Percentiles rank a stretch among this genome's conserved stretches.
These are phyloP conservation scores for Ophiostoma novo-ulmi DNA, from an alignment of 2,329 filamentous ascomycete species.

Conservation along the genomic window DNA sequence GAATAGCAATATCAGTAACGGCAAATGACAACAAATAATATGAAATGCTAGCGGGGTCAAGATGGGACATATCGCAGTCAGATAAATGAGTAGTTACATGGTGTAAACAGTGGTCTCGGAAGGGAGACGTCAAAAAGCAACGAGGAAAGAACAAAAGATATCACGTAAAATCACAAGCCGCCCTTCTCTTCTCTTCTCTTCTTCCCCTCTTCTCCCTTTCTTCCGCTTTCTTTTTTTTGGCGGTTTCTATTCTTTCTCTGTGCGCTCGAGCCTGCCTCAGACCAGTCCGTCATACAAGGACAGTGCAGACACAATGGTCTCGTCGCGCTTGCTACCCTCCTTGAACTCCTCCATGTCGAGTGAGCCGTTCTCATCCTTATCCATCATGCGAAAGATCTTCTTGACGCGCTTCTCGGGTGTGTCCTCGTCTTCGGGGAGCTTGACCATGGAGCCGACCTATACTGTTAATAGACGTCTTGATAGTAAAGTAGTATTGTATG, in stretches of 20 bases:
- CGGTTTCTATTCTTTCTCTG: not conserved
- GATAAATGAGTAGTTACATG: slow-evolving; percentile 11
- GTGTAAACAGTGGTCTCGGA: slow-evolving; percentile 11
- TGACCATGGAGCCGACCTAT: slow-evolving; percentile 97
- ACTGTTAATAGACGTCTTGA: not conserved
- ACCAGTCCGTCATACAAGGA: slow-evolving; percentile 95
- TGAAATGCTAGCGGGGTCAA: not conserved
- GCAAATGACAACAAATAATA: not conserved
- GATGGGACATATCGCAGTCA: slow-evolving; percentile 12
- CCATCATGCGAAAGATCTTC: slow-evolving; percentile 99
- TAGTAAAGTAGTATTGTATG: not conserved
- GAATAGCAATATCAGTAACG: not conserved
- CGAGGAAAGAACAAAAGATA: slow-evolving; percentile 16
- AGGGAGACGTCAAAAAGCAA: not conserved
- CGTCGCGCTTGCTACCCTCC: slow-evolving; percentile 96
- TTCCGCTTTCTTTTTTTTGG: not conserved
- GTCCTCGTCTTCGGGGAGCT: slow-evolving; percentile 96
- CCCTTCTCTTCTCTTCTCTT: not conserved
- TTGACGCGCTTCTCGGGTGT: slow-evolving; percentile 95
- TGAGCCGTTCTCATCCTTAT: slow-evolving; percentile 98
- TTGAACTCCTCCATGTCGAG: slow-evolving; percentile 98
- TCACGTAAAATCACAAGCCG: slow-evolving; percentile 14
- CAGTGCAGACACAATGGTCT: slow-evolving; percentile 95
- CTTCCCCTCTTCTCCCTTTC: not conserved
- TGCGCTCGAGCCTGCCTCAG: slow-evolving; percentile 38